Evolutionary conservation across 225 moss, liverwort and hornwort genomes (phyloP).

Genomic region (Physcomitrium patens): DNA sequence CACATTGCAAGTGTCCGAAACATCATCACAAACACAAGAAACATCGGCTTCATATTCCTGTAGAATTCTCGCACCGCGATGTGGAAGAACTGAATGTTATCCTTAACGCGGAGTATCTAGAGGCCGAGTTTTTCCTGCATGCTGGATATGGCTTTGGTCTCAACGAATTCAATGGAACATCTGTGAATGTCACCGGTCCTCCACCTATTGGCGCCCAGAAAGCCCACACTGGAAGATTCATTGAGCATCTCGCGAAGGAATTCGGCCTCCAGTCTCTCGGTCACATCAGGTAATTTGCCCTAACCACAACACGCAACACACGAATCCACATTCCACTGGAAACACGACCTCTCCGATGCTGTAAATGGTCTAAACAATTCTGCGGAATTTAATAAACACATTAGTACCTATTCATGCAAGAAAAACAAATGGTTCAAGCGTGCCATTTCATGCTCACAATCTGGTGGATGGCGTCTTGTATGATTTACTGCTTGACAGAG

Average conservation of each 20-base stretch:
- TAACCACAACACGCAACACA: too few species aligned
- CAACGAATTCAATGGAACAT: slow-evolving; percentile 50
- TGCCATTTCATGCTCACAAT: neutral
- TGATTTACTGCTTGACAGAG: slow-evolving; percentile 22
- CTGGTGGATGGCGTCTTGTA: neutral
- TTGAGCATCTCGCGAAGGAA: slow-evolving; percentile 52
- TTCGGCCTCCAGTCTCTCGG: slow-evolving; percentile 64
- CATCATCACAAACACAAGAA: slow-evolving; percentile 27
- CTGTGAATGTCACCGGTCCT: slow-evolving; percentile 46
- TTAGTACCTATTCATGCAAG: too few species aligned
- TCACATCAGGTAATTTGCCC: slow-evolving; percentile 51
- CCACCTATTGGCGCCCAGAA: slow-evolving; percentile 41
- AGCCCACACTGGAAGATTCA: slow-evolving; percentile 32
- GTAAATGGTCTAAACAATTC: too few species aligned
- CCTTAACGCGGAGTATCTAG: slow-evolving; percentile 60
- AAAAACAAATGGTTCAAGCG: too few species aligned
- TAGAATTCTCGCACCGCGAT: slow-evolving; percentile 40
- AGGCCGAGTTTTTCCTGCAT: slow-evolving; percentile 63
- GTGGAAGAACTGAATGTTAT: slow-evolving; percentile 53
- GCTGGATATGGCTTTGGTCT: slow-evolving; percentile 59
- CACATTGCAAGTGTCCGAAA: slow-evolving; percentile 38
- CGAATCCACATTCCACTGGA: too few species aligned
- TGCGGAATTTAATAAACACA: too few species aligned
- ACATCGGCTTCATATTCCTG: slow-evolving; percentile 18
- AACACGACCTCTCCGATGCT: too few species aligned